These are phyloP conservation scores for Cadophora sp. DNA, from an alignment of 2,329 filamentous ascomycete genomes.

Conservation along the genomic window DNA sequence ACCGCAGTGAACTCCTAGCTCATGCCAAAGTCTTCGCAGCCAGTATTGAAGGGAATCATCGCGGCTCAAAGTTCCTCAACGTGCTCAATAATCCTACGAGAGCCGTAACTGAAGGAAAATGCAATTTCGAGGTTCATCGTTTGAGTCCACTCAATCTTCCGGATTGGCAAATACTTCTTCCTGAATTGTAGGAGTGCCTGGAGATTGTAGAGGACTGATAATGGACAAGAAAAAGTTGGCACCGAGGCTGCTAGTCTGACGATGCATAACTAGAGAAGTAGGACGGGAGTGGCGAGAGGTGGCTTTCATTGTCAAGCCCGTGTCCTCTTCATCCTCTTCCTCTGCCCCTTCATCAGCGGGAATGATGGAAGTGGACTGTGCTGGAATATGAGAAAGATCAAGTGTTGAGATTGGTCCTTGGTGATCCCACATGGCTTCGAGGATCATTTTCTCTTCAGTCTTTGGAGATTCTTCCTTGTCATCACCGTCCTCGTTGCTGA, in stretches of 20 bases:
- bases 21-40: not conserved
- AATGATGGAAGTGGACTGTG: not conserved
- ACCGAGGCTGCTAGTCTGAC: slow-evolving; percentile 1
- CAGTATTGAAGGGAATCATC: not conserved
- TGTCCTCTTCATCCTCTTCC: not conserved
- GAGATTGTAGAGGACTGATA: not conserved
- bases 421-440: slow-evolving; percentile 18
- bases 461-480: not conserved
- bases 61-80: not conserved
- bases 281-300: not conserved
- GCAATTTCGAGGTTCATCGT: not conserved
- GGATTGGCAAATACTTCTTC: not conserved
- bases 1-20: not conserved
- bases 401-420: slow-evolving; percentile 13
- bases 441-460: slow-evolving; percentile 1
- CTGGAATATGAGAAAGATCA: not conserved
- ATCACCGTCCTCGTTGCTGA: not conserved
- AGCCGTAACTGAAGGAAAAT: not conserved
- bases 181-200: not conserved
- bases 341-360: not conserved
- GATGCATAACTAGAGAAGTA: not conserved
- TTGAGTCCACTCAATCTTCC: not conserved
- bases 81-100: not conserved
- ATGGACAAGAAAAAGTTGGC: slow-evolving; percentile 2
- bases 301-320: not conserved